Evolutionary conservation across 305 asterid genomes (phyloP).

Genomic region (Petunia hybrid): DNA sequence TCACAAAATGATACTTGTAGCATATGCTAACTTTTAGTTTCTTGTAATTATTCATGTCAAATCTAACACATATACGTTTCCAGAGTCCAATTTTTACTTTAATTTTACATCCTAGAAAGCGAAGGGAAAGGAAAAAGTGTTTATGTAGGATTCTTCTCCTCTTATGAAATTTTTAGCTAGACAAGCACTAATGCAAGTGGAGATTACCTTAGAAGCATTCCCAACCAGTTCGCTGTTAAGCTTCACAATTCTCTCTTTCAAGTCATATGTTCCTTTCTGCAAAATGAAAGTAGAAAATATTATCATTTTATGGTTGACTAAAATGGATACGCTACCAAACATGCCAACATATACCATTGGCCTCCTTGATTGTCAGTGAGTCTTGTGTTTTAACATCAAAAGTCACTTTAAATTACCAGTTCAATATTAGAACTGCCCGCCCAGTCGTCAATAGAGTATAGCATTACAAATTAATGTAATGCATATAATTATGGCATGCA

Average conservation of each 20-base stretch:
- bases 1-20: neutral
- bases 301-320: neutral
- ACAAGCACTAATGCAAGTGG: neutral
- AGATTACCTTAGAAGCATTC: conserved; percentile 67
- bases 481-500: too few species aligned
- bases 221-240: conserved; percentile 60
- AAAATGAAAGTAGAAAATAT: conserved; percentile 6
- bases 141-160: neutral
- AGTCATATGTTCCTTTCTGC: conserved; percentile 62
- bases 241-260: conserved; percentile 51
- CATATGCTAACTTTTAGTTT: neutral
- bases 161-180: neutral
- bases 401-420: neutral
- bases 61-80: neutral
- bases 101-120: conserved; percentile 24
- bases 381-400: neutral
- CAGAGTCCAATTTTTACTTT: neutral
- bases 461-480: too few species aligned
- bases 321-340: neutral
- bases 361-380: neutral
- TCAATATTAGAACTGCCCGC: neutral
- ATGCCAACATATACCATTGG: neutral
- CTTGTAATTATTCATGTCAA: conserved; percentile 18
- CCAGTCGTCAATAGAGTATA: neutral
- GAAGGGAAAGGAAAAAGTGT: neutral